Conservation (phyloP, 2,329 filamentous ascomycete genomes). For the Aspergillus tanneri region DNA sequence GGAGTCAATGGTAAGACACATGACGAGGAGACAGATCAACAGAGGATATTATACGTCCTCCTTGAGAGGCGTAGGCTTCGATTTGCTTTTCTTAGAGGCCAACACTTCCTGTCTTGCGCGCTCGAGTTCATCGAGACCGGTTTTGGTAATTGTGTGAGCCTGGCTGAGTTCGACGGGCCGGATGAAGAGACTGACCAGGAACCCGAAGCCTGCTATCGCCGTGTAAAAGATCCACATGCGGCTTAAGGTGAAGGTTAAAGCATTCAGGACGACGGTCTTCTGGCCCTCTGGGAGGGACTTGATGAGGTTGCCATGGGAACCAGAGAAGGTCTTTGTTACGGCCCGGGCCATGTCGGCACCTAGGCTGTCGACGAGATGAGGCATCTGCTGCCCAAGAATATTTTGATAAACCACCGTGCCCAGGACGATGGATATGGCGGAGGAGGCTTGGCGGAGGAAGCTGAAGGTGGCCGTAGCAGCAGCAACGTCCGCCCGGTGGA, state of each 20-base stretch:
- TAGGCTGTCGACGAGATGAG: slow-evolving; percentile 29
- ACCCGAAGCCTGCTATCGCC: slow-evolving; percentile 34
- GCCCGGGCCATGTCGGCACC: slow-evolving; percentile 28
- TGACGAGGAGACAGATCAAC: no score
- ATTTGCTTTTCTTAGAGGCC: slow-evolving; percentile 24
- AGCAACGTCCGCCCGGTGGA: slow-evolving; percentile 60
- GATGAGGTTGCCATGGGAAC: slow-evolving; percentile 36
- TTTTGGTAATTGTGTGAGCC: slow-evolving; percentile 46
- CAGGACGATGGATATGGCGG: slow-evolving; percentile 58
- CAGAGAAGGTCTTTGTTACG: slow-evolving; percentile 36
- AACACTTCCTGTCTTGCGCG: slow-evolving; percentile 39
- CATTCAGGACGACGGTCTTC: slow-evolving; percentile 38
- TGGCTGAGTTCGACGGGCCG: slow-evolving; percentile 39
- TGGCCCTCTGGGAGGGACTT: slow-evolving; percentile 34
- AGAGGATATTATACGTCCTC: slow-evolving; percentile 11
- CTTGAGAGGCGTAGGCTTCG: slow-evolving; percentile 60
- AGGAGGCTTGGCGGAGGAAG: slow-evolving; percentile 60
- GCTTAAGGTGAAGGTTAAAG: slow-evolving; percentile 45
- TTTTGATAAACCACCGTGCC: slow-evolving; percentile 53
- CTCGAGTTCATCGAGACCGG: slow-evolving; percentile 47
- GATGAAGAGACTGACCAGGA: slow-evolving; percentile 43
- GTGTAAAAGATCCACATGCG: slow-evolving; percentile 55
- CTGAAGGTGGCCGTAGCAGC: slow-evolving; percentile 62
- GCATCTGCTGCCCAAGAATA: slow-evolving; percentile 34
- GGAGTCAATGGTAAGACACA: background rate